Conservation (phyloP, 164 flowering plant genomes). For the Piper longum region DNA sequence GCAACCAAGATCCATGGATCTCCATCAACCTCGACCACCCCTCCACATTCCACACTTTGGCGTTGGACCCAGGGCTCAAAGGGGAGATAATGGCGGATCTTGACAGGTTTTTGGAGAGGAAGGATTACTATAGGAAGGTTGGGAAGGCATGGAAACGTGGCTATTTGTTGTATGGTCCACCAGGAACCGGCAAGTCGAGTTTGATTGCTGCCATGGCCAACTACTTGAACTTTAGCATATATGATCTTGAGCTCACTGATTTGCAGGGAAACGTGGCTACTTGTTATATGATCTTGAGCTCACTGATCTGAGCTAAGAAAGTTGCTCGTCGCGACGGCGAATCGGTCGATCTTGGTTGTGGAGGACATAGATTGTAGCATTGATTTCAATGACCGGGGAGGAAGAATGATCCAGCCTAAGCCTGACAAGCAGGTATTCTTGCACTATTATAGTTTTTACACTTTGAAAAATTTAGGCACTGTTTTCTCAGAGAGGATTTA, state of each 20-base stretch:
- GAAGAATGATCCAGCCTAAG: constrained; percentile 2
- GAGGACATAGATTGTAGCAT: constrained; percentile 46
- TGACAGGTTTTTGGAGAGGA: constrained; percentile 29
- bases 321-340: constrained; percentile 27
- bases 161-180: constrained; percentile 58
- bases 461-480: too few relatives aligned
- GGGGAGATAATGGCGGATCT: constrained; percentile 34
- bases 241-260: constrained; percentile 45
- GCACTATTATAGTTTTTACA: too few relatives aligned
- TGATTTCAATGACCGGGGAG: constrained; percentile 19
- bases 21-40: constrained; percentile 40
- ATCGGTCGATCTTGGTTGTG: constrained; percentile 39
- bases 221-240: constrained; percentile 43
- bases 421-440: background rate
- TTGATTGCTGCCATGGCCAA: constrained; percentile 72
- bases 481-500: too few relatives aligned
- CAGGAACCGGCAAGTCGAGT: constrained; percentile 68
- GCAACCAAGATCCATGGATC: constrained; percentile 3
- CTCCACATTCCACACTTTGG: constrained; percentile 41
- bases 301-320: constrained; percentile 35
- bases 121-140: constrained; percentile 38
- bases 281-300: constrained; percentile 57
- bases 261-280: constrained; percentile 37
- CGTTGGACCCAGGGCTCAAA: constrained; percentile 44
- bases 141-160: constrained; percentile 73